These are phyloP conservation scores for Candida germanica DNA, from an alignment of 805 yeast species.

Conservation along the genomic window DNA sequence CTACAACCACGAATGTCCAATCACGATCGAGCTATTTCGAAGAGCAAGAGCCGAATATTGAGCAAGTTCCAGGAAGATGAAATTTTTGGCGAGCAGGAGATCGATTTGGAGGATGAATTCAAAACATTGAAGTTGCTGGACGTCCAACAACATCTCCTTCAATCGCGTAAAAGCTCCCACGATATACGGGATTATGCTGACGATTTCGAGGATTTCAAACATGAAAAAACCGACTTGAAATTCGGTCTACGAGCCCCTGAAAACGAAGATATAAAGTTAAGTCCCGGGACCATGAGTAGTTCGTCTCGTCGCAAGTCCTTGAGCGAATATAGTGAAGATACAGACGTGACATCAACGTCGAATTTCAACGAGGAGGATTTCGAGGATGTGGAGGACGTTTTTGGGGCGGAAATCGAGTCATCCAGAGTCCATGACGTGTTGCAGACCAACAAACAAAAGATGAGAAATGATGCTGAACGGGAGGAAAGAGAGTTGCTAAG, in stretches of 20 bases:
- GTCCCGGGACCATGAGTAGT: constrained; percentile 12
- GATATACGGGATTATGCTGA: constrained; percentile 3
- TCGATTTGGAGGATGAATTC: constrained; percentile 24
- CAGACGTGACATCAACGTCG: constrained; percentile 38
- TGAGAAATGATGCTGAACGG: constrained; percentile 29
- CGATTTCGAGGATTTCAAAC: constrained; percentile 5
- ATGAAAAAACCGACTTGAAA: constrained; percentile 1
- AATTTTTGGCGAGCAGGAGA: constrained; percentile 24
- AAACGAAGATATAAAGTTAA: constrained; percentile 3
- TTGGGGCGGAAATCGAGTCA: constrained; percentile 33
- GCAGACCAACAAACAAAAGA: constrained; percentile 19
- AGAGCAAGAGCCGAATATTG: constrained; percentile 17
- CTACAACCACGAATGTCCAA: background rate
- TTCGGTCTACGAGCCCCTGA: constrained; percentile 1
- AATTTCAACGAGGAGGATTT: constrained; percentile 37
- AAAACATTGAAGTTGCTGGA: constrained; percentile 19
- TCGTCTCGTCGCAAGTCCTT: constrained; percentile 21
- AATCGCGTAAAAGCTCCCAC: background rate
- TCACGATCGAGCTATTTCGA: background rate
- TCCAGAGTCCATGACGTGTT: constrained; percentile 24
- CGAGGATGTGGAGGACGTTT: constrained; percentile 33
- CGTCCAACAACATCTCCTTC: background rate
- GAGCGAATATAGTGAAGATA: constrained; percentile 39
- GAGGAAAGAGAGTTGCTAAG: constrained; percentile 31
- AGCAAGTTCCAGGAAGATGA: constrained; percentile 23